A percentile compares a stretch with the other conserved stretches of the same genome.
These are phyloP conservation scores for Ensete ventricosum DNA, from an alignment of 176 grass and related monocot genomes.

Conservation along the genomic window DNA sequence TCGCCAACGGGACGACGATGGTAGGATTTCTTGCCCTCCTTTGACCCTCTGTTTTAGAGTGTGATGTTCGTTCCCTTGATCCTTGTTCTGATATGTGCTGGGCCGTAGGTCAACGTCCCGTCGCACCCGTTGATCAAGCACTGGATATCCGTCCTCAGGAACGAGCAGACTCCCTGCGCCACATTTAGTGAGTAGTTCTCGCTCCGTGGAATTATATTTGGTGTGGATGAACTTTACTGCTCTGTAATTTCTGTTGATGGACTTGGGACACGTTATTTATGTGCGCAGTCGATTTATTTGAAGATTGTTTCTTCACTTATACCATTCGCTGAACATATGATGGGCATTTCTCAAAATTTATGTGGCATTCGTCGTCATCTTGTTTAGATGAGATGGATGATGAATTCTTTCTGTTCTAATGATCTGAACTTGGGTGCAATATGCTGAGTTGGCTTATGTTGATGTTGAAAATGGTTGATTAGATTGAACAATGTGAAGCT, in stretches of 20 bases:
- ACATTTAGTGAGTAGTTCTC: constrained; percentile 68
- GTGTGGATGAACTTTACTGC: neutral
- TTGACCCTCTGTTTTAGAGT: neutral
- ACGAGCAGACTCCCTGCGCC: constrained; percentile 75
- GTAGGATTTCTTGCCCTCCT: neutral
- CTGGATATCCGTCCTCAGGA: constrained; percentile 87
- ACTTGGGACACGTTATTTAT: neutral
- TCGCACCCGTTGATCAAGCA: constrained; percentile 98
- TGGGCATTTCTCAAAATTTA: neutral
- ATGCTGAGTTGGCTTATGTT: too few relatives aligned
- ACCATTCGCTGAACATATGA: neutral
- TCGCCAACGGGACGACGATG: neutral
- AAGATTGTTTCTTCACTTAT: neutral
- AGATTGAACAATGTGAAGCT: too few relatives aligned
- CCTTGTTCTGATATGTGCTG: neutral
- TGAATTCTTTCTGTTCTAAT: neutral
- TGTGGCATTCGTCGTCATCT: neutral
- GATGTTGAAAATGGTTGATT: too few relatives aligned
- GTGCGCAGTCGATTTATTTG: too few relatives aligned
- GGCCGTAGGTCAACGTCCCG: constrained; percentile 66
- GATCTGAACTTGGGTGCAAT: neutral
- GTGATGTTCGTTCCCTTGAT: neutral
- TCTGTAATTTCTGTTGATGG: neutral
- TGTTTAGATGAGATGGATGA: neutral
- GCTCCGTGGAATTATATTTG: neutral